phyloP scores from a whole-genome alignment of 495 filamentous ascomycete genomes.

The Bacidia rubella region DNA sequence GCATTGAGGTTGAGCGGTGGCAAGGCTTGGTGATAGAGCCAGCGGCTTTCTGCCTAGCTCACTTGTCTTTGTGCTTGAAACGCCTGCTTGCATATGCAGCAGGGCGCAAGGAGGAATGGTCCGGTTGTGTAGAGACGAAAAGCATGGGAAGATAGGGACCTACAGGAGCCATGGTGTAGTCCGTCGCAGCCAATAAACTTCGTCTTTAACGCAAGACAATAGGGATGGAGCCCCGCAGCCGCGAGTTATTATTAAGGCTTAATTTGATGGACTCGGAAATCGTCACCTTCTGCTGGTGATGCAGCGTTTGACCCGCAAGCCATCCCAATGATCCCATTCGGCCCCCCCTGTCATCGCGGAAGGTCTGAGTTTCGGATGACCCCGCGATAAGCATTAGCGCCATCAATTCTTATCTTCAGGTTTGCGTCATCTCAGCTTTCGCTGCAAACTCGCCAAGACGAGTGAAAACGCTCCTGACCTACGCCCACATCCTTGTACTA shows the following conservation, averaged over 20 bases:
- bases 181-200: not conserved
- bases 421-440: no score
- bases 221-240: not conserved
- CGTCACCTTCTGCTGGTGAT: not conserved
- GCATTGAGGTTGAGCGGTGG: not conserved
- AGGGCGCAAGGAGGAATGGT: not conserved
- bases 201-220: not conserved
- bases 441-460: no score
- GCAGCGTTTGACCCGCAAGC: not conserved
- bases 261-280: not conserved
- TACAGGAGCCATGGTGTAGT: not conserved
- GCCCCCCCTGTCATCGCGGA: not conserved
- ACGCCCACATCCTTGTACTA: no score
- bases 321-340: not conserved
- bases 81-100: constrained; percentile 1
- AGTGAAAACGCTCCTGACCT: no score
- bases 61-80: not conserved
- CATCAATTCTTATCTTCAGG: not conserved
- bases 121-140: not conserved
- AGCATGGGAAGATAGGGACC: not conserved
- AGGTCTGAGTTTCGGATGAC: not conserved
- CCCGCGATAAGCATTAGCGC: not conserved
- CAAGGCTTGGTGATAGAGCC: no score
- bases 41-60: no score
- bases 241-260: not conserved